Conservation (phyloP, 164 flowering plant genomes). For the Vitis riparia region DNA sequence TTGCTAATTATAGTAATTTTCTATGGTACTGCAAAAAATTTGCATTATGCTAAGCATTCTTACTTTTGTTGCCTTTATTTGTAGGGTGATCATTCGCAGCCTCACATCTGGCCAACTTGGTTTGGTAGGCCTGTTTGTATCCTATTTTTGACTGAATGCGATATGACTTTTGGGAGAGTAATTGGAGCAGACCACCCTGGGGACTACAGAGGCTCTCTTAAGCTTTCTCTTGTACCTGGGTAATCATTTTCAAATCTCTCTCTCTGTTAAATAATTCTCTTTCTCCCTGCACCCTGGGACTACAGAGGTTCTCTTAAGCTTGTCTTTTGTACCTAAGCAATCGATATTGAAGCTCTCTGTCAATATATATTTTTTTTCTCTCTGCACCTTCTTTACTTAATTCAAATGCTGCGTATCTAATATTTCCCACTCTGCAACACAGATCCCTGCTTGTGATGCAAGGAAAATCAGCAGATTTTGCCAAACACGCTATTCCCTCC, state of each 20-base stretch:
- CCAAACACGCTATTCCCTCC: constrained; percentile 72
- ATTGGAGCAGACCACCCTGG: constrained; percentile 67
- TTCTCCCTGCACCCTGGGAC: neutral
- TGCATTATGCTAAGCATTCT: neutral
- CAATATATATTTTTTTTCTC: neutral
- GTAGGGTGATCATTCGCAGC: constrained; percentile 92
- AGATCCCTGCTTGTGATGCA: constrained; percentile 75
- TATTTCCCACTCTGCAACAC: constrained; percentile 13
- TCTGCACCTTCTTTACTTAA: neutral
- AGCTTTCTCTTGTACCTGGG: constrained; percentile 78
- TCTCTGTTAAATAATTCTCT: neutral
- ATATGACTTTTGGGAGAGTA: constrained; percentile 73
- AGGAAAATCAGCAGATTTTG: constrained; percentile 77
- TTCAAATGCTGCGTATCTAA: neutral
- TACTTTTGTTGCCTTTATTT: constrained; percentile 16
- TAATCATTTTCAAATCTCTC: constrained; percentile 25
- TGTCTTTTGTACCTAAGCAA: neutral
- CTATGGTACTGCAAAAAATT: neutral
- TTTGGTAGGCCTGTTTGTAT: constrained; percentile 71
- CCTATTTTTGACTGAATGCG: constrained; percentile 77
- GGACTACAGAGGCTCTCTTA: constrained; percentile 71
- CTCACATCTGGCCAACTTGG: constrained; percentile 64
- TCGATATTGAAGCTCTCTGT: neutral
- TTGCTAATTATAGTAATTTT: constrained; percentile 16
- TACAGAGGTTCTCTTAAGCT: neutral